Evolutionary conservation across 2,329 filamentous ascomycete genomes (phyloP).

Genomic region (Aspergillus pseudoviridinutans): DNA sequence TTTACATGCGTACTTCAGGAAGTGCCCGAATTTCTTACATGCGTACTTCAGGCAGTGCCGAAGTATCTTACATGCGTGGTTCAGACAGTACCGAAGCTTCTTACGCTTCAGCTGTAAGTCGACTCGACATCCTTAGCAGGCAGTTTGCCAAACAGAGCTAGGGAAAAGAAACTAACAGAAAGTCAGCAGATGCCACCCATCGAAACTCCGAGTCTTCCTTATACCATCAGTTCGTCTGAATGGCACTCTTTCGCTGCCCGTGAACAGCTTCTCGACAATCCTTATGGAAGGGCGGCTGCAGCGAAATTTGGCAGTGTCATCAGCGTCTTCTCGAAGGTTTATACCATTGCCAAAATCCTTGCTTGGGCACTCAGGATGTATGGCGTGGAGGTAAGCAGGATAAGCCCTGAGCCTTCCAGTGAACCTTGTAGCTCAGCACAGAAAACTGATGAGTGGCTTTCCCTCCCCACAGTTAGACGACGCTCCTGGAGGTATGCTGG

Average conservation of each 20-base stretch:
- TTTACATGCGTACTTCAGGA: conserved; percentile 8
- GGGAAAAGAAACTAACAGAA: neutral
- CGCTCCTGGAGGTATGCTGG: conserved; percentile 23
- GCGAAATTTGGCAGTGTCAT: conserved; percentile 27
- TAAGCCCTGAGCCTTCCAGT: neutral
- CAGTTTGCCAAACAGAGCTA: neutral
- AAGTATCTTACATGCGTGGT: neutral
- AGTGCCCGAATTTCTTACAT: conserved; percentile 12
- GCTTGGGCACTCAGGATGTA: conserved; percentile 30
- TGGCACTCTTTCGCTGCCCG: conserved; percentile 21
- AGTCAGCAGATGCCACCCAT: conserved; percentile 14
- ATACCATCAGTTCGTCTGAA: conserved; percentile 28
- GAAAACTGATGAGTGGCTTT: conserved; percentile 1
- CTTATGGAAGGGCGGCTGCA: conserved; percentile 13
- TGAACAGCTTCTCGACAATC: conserved; percentile 14
- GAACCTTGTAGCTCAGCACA: neutral
- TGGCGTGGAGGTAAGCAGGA: conserved; percentile 28
- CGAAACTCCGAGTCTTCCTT: conserved; percentile 21
- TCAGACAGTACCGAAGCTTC: conserved; percentile 17
- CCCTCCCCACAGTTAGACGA: conserved; percentile 26
- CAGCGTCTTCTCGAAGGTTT: conserved; percentile 30
- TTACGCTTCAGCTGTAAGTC: conserved; percentile 19
- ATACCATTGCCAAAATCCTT: conserved; percentile 34
- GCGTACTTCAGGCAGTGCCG: too few species aligned
- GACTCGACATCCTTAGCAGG: neutral